Evolutionary conservation across 768 basidiomycete genomes (phyloP), one percentile per base, ranked within the genome.

Genomic region (Pisolithus marmoratus): DNA sequence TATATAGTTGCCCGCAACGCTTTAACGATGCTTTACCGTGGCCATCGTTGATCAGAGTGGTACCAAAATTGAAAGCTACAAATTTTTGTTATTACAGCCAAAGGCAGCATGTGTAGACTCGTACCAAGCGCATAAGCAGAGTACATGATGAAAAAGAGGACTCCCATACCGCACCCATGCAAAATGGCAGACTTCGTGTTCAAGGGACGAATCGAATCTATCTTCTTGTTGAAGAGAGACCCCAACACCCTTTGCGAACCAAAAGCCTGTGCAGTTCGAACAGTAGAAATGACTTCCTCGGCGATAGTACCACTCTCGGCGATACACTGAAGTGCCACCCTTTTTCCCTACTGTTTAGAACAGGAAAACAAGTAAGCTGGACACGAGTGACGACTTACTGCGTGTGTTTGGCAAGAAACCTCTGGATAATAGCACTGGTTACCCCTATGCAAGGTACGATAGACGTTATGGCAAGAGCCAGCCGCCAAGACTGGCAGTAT

Each of bases 241-340:
- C 81, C 61, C 44, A 98, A 74, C 26, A 75, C 76, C 5, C 63
- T 70, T 68, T 93, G 89, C 0, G 84, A 86, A 40, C 91, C 92
- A 59, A 98, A 98, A 0, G 94, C 94, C 54, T 96, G 90, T 3
- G 90, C 83, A 1, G 91, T 94, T 19, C 94, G 84, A 53, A 97
- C 74, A 40, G 88, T 87, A 0, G 90, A 87, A 53, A 98, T 89
- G 58, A 92, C 93, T 67, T 96, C 94, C 68, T 98, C 94, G 0
- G 94, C 94, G 14, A 96, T 64, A 9, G 80, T 84, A 34, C 93
- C 93, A 19, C 84, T 84, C 9, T 83, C 80, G 2, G 92, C 91
- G 22, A 93, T 77, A 49, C 85, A 74, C 51, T 85, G 80, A 49
- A 94, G 77, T 26, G 89, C 12, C 78, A 50, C 57, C 87, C 88